Conservation (phyloP, 2,329 filamentous ascomycete genomes). For the Chrysoporthe deuterocubensis region DNA sequence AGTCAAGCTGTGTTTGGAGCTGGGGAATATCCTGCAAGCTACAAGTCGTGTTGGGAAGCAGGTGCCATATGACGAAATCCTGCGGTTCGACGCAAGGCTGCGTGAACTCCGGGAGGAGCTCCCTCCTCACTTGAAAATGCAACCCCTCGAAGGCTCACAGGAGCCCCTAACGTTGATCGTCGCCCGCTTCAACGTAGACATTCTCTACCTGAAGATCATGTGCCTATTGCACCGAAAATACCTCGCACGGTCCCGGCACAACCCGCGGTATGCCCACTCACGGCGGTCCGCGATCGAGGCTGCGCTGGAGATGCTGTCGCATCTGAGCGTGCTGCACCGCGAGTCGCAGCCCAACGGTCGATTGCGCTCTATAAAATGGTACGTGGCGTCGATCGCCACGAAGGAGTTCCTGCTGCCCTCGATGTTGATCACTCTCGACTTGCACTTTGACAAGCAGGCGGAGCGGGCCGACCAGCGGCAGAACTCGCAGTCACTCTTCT, state of each 20-base stretch:
- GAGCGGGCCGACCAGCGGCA: conserved; percentile 46
- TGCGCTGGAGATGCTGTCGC: conserved; percentile 77
- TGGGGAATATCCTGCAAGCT: conserved; percentile 73
- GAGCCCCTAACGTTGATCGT: conserved; percentile 86
- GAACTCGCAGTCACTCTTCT: conserved; percentile 50
- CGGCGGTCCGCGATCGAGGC: conserved; percentile 84
- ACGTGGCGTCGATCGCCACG: conserved; percentile 76
- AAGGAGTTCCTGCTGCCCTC: conserved; percentile 86
- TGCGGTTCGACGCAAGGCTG: conserved; percentile 65
- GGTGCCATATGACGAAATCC: conserved; percentile 66
- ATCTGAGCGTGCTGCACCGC: conserved; percentile 74
- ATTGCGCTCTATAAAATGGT: conserved; percentile 75
- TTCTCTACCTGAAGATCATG: conserved; percentile 85
- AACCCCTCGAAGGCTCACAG: conserved; percentile 72
- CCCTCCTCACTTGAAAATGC: conserved; percentile 79
- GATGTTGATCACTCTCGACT: conserved; percentile 81
- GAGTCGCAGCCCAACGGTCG: conserved; percentile 76
- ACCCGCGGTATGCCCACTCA: conserved; percentile 82
- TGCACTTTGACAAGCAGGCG: conserved; percentile 69
- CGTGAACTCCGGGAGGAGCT: conserved; percentile 67
- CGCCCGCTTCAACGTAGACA: conserved; percentile 81
- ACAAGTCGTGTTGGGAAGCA: conserved; percentile 60
- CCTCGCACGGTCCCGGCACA: conserved; percentile 75
- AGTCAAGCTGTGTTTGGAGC: conserved; percentile 67
- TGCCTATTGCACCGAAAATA: conserved; percentile 90